Base-by-base conservation (phyloP, 257 asterid genomes). In the Penstemon eatonii region DNA sequence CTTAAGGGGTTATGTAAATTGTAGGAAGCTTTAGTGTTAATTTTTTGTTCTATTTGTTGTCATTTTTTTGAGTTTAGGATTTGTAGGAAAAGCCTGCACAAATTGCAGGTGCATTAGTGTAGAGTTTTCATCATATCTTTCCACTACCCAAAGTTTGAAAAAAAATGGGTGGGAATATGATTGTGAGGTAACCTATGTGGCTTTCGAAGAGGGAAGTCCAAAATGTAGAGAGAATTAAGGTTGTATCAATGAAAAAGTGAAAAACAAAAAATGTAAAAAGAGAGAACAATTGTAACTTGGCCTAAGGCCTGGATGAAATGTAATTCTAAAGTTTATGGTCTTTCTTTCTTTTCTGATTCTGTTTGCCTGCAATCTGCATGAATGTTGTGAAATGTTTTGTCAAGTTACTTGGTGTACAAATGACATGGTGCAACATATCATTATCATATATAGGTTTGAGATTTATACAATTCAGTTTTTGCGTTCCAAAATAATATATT, bases 181-280 rank as follows among this genome's bases (percentile, higher is more conserved):
- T 77, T 71, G 60, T 56, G 74, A 60, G 75, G 72, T 67, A 25
- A 25, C 2, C n/a, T 15, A 76, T 67, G 89, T 67, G 89, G 90
- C 89, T 86, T 89, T 87, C 96, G 75, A 87, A 89, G 89, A 83
- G 76, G 90, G 78, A 82, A 86, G 93, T 62, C 87, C 60, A 73
- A 25, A 54, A 62, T 60, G 76, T 81, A 83, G 76, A 76, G 80
- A 78, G 79, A 56, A 69, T 67, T 67, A 71, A 66, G 42, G 69
- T 65, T 79, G 74, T 72, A 65, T 58, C 74, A 70, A 63, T 53
- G 40, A 42, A 9, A 45, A 19, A 65, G 18, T 50, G 60, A 68
- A 47, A 63, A 19, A 7, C 38, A 52, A 66, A 45, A 65, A 56
- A 56, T 69, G 56, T 69, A 45, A 61, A 66, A 38, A 41, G 12